Evolutionary conservation across 345 rosid genomes (phyloP).

Genomic region (Ceriops tagal): DNA sequence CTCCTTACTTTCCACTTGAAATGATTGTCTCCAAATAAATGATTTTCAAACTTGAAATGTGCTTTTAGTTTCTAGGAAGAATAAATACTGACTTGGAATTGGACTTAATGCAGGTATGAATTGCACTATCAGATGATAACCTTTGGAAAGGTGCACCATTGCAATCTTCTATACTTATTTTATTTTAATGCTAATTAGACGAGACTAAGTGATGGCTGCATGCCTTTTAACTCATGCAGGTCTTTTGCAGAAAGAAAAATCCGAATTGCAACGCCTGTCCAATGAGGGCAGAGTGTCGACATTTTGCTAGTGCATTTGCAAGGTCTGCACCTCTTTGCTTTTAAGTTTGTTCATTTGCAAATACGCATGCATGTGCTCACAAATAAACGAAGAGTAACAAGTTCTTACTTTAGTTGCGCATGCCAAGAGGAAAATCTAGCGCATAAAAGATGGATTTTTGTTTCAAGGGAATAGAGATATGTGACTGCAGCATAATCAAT

Average conservation of each 20-base stretch:
- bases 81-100: too few relatives aligned
- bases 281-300: conserved; percentile 25
- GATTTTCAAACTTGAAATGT: background rate
- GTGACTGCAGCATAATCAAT: conserved; percentile 5
- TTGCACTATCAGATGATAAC: conserved; percentile 95
- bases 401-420: background rate
- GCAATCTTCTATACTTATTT: conserved; percentile 17
- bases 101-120: conserved; percentile 58
- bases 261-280: conserved; percentile 26
- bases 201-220: conserved; percentile 1
- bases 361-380: background rate
- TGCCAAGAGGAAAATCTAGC: background rate
- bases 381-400: too few relatives aligned
- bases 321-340: conserved; percentile 21
- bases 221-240: conserved; percentile 27
- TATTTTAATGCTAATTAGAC: conserved; percentile 7
- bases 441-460: background rate
- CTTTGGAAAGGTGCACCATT: conserved; percentile 66
- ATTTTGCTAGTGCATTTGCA: conserved; percentile 24
- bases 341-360: background rate
- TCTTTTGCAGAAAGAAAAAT: conserved; percentile 20
- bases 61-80: background rate
- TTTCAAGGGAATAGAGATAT: background rate
- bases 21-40: background rate
- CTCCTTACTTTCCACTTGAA: conserved; percentile 3